Evolutionary conservation across 108 stramenopile genomes (phyloP), one percentile per base, ranked within the genome.

Genomic region (Cyclotella sp.): DNA sequence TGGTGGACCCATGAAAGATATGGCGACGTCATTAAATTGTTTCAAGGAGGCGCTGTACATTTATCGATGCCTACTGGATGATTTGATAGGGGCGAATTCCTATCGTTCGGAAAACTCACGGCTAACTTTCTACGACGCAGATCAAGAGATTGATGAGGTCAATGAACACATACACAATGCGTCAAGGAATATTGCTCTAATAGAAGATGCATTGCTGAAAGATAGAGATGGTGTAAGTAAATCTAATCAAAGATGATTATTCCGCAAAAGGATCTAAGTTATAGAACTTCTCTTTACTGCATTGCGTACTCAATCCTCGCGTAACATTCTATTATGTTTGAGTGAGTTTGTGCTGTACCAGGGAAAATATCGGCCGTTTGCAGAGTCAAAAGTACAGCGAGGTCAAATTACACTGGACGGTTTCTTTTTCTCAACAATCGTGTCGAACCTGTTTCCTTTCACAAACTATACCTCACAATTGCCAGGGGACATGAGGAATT

Each of bases 391-490:
- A 4, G 90, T 91, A 76, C 92, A 93, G n/a, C 82, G 72, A 44
- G 92, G 92, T 45, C 69, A 82, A 13, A 90, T 81, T 8, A 91
- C 90, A 24, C 81, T 68, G 44, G 90, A 87, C 0, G 86, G 84
- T 49, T 93, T 93, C 66, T 76, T 78, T 67, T 90, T 88, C 62
- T 91, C 84, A 19, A 93, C 72, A 34, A 85, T 68, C 60, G 78
- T 85, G 40, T 88, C 85, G 70, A 79, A 80, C 29, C 74, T 72
- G 22, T 88, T 90, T 34, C 87, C 54, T 41, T 86, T 76, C 0
- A 90, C 89, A 70, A 72, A 90, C 89, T 87, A 90, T 14, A 93
- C 42, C 83, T 93, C 85, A 68, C 90, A 90, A 68, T 87, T 90
- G 19, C 69, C 49, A 34, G 75, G 69, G 18, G 76, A 81, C 51